These are phyloP conservation scores for Halophytophthora polymorphica DNA, from an alignment of 352 stramenopile genomes.

Conservation along the genomic window DNA sequence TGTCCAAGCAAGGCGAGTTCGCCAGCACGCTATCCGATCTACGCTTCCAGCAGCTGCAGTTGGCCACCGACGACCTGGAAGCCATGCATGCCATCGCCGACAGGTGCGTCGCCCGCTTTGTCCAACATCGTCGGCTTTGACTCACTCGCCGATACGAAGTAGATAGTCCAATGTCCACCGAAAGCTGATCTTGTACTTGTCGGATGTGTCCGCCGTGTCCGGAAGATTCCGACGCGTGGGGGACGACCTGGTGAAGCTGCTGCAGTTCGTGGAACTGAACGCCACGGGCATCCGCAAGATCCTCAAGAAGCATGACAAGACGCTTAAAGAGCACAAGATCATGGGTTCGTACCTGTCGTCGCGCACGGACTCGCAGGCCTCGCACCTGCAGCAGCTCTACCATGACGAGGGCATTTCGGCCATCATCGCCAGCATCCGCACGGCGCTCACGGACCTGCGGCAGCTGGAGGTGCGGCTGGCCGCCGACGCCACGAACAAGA, in stretches of 20 bases:
- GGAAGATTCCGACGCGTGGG: slow-evolving; percentile 59
- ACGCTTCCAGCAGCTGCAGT: slow-evolving; percentile 41
- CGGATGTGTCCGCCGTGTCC: too few relatives aligned
- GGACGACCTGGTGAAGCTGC: slow-evolving; percentile 76
- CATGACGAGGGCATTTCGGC: slow-evolving; percentile 87
- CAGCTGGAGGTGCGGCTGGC: slow-evolving; percentile 44
- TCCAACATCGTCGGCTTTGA: too few relatives aligned
- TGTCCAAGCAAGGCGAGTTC: slow-evolving; percentile 83
- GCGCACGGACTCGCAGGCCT: slow-evolving; percentile 77
- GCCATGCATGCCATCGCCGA: slow-evolving; percentile 72
- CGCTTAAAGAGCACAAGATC: slow-evolving; percentile 81
- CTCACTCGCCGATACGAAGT: too few relatives aligned
- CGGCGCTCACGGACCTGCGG: slow-evolving; percentile 60
- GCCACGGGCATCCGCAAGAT: slow-evolving; percentile 87
- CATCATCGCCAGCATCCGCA: slow-evolving; percentile 80
- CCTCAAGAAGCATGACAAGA: slow-evolving; percentile 89
- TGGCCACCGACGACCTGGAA: slow-evolving; percentile 45
- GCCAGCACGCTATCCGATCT: slow-evolving; percentile 58
- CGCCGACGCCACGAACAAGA: slow-evolving; percentile 18
- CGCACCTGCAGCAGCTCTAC: slow-evolving; percentile 82
- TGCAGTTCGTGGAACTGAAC: slow-evolving; percentile 87
- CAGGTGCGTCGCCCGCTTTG: slow-evolving; percentile 33
- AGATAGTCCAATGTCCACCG: too few relatives aligned
- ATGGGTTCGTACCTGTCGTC: slow-evolving; percentile 83
- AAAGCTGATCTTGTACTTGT: too few relatives aligned